These are phyloP conservation scores for Xylaria telfairii DNA, from an alignment of 495 filamentous ascomycete species.

Conservation along the genomic window DNA sequence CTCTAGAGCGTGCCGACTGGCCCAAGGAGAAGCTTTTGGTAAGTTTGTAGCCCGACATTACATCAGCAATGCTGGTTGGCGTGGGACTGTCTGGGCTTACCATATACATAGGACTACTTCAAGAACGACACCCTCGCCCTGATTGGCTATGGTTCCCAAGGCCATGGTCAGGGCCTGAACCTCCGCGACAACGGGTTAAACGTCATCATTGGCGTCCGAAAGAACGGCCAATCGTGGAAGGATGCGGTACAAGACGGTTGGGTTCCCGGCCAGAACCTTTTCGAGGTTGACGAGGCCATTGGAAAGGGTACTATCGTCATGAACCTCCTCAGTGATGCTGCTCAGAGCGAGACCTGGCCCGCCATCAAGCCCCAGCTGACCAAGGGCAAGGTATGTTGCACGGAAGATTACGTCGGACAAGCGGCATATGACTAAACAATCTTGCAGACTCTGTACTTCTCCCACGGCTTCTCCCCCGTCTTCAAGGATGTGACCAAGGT, in stretches of 20 bases:
- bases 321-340: constrained; percentile 97
- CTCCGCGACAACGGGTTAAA: constrained; percentile 98
- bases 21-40: constrained; percentile 94
- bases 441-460: constrained; percentile 94
- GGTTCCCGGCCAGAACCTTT: constrained; percentile 97
- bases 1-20: constrained; percentile 93
- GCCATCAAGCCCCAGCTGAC: constrained; percentile 95
- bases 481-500: constrained; percentile 99
- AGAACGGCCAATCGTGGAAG: constrained; percentile 97
- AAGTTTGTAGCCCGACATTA: constrained; percentile 46
- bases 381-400: constrained; percentile 83
- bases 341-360: constrained; percentile 98
- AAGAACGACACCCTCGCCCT: constrained; percentile 99
- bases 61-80: not conserved
- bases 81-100: constrained; percentile 26
- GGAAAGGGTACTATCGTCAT: constrained; percentile 93
- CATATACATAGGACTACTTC: constrained; percentile 80
- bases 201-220: constrained; percentile 97
- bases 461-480: constrained; percentile 99
- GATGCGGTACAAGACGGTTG: constrained; percentile 96
- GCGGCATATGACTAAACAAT: constrained; percentile 28
- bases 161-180: constrained; percentile 98
- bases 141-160: constrained; percentile 98
- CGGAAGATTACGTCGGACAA: constrained; percentile 21
- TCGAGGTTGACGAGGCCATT: constrained; percentile 96